Evolutionary conservation across 192 early-diverging fungal species (phyloP), one percentile per base, ranked within the genome.

Genomic region (Linnemannia hyalina): DNA sequence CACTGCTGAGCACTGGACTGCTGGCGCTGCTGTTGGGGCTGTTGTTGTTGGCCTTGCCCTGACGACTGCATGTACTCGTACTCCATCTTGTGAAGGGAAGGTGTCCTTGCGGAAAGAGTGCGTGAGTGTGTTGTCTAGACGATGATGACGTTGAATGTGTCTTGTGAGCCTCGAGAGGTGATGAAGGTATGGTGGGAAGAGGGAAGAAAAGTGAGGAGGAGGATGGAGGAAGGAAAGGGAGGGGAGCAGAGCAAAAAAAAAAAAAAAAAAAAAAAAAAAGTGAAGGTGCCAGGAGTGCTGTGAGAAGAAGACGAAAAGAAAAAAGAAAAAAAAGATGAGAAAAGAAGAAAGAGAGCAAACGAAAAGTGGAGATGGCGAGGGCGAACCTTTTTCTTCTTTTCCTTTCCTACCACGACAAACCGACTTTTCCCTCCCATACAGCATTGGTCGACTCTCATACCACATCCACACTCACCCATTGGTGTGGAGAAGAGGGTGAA

Each of bases 41-140:
- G 70, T 18, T 60, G 78, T 55, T 73, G 70, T 26, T 70, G 76
- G 29, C 54, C 70, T 32, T 55, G 40, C 55, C 73, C 52, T 11
- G 69, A 69, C 23, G 75, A 60, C 32, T 57, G 75, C 75, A 68
- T 26, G 63, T 80, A 80, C 44, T 65, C 78, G 70, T 81, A 73
- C 71, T 81, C 38, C 80, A 74, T 73, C 72, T 41, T 76, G n/a
- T n/a, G 57, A 22, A 2, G 63, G 16, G 41, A 29, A 46, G n/a
- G 46, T 65, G 36, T n/a, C 18, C 57, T 38, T 15, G 4, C 10
- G 29, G 22, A 60, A 40, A 40, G 38, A 40, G 6, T 40, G 22
- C 3, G 18, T 13, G 20, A 42, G 38, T 22, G 6, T 32, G n/a
- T 46, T 11, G 10, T 41, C 47, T 71, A 52, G 49, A 29, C 8